Percentiles rank a stretch among this genome's conserved stretches.
Conservation (phyloP, 2,329 filamentous ascomycete genomes). For the Chalaropsis ovoidea region DNA sequence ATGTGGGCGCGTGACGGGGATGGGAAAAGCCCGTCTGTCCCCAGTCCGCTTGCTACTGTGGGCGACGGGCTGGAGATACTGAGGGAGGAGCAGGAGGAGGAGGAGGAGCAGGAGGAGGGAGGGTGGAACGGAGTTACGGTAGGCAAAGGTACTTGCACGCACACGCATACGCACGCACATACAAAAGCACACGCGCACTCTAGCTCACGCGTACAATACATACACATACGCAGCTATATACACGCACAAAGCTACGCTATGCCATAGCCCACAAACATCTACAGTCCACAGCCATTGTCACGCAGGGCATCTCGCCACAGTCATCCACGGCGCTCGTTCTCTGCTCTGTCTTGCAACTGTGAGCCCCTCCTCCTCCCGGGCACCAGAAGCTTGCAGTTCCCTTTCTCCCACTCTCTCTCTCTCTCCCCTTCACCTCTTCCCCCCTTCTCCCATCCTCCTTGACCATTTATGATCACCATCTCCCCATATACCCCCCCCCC, state of each 20-base stretch:
- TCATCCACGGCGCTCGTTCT: neutral
- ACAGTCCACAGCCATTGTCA: neutral
- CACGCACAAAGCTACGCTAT: neutral
- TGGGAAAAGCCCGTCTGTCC: neutral
- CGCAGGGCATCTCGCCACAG: neutral
- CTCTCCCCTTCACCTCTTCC: neutral
- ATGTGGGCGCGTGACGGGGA: constrained; percentile 1
- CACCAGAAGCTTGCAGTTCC: too few relatives aligned
- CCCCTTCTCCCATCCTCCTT: neutral
- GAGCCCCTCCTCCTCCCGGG: neutral
- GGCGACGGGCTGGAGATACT: too few relatives aligned
- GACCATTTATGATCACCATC: neutral
- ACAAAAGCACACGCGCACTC: neutral
- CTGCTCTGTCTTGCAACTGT: neutral
- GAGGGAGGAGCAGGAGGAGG: too few relatives aligned
- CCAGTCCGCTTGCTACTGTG: too few relatives aligned
- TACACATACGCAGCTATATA: neutral
- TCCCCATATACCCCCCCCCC: neutral
- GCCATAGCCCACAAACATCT: neutral
- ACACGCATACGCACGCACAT: neutral
- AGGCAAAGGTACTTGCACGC: neutral
- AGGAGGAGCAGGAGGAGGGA: neutral
- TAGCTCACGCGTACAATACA: neutral
- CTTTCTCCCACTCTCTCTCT: neutral
- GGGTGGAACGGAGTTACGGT: neutral